Base-by-base conservation (phyloP, 441 rosid species). In the Jatropha multifida region DNA sequence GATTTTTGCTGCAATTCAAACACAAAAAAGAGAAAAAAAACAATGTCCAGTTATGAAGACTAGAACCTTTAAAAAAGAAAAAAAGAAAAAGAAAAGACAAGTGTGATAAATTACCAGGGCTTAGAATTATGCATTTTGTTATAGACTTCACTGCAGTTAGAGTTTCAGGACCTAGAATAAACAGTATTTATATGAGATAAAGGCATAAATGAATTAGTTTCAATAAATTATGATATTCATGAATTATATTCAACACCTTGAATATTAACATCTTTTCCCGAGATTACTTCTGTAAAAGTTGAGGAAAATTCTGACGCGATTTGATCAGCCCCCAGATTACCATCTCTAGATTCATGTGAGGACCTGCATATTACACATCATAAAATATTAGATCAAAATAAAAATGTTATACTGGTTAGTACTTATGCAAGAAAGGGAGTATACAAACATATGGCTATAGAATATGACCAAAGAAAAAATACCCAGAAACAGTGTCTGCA, bases 401-500 rank as follows among this genome's bases (percentile, higher is more conserved):
- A 41, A 40, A 4, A 23, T 18, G 32, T 32, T 32, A 32, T 32
- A 32, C 32, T 32, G 32, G 1, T 32, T 1, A 32, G 32, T 32
- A 1, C 32, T 32, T 32, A 32, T 32, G 32, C 20, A 4, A 37
- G 37, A 23, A 58, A 7, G 32, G 69, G 54, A 58, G 9, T 4
- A 71, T 5, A 26, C 55, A 27, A 41, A 40, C 23, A 44, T 42
- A 18, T 32, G 17, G 40, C 18, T 58, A 59, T 49, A 10, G 27
- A 49, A 32, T 27, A 27, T 61, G 64, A 67, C 70, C 15, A 73
- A 59, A 73, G 55, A 72, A 63, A 55, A 67, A 72, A 42, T 90
- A 96, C 99, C 89, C 87, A 59, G 93, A 80, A 82, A 74, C 74
- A 77, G 79, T 79, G 67, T 84, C 88, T 2, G 74, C 17, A 32